Percentiles rank a stretch among this genome's conserved stretches.
Conservation (phyloP, 768 basidiomycete genomes). For the Pluteus cervinus region DNA sequence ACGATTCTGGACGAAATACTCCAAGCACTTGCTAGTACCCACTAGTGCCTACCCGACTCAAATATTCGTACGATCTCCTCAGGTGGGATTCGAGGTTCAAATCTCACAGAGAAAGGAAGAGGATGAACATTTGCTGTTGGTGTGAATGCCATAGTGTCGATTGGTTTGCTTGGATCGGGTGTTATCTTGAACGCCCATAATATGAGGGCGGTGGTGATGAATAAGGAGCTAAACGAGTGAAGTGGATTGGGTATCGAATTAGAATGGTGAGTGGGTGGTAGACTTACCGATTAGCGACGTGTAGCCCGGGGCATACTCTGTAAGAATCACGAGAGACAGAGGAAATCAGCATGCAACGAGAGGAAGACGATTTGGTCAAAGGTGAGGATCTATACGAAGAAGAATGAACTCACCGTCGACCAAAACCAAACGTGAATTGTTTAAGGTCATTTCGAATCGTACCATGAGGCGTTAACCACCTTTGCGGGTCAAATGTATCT, state of each 20-base stretch:
- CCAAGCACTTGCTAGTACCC: too few species aligned
- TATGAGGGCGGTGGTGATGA: constrained; percentile 57
- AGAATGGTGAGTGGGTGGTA: background rate
- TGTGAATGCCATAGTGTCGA: constrained; percentile 56
- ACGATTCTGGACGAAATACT: too few species aligned
- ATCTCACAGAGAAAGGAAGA: constrained; percentile 49
- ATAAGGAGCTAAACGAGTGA: constrained; percentile 40
- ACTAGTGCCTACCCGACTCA: too few species aligned
- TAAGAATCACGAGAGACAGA: background rate
- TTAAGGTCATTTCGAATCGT: constrained; percentile 46
- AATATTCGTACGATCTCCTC: too few species aligned
- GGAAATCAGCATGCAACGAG: background rate
- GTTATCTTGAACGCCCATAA: constrained; percentile 61
- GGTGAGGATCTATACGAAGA: background rate
- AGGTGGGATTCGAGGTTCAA: constrained; percentile 56
- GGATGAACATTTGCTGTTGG: constrained; percentile 63
- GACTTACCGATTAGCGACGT: constrained; percentile 43
- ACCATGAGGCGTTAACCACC: constrained; percentile 45
- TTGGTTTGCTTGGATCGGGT: constrained; percentile 44
- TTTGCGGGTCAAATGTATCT: constrained; percentile 49
- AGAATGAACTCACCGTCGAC: constrained; percentile 30
- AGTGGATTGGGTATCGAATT: background rate
- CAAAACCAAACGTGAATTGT: constrained; percentile 52
- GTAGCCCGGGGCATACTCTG: constrained; percentile 63
- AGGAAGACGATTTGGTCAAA: too few species aligned